Percentiles rank a stretch among this genome's conserved stretches.
phyloP scores from a whole-genome alignment of 805 yeast genomes.

The Sugiyamaella qingdaonensis region DNA sequence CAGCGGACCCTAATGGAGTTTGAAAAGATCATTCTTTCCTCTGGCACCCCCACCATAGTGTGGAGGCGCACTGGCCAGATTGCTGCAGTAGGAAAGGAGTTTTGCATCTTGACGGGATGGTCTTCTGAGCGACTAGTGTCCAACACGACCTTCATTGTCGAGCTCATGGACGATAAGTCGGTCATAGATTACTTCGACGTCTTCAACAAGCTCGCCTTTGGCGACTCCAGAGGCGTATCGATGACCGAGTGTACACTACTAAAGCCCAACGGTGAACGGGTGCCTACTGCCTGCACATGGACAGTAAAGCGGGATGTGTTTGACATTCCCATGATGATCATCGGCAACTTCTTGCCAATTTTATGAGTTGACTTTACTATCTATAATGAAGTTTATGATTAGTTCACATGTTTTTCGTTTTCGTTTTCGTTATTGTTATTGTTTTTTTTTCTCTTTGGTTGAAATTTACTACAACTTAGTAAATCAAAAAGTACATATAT shows the following conservation, averaged over 20 bases:
- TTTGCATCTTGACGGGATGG: constrained; percentile 65
- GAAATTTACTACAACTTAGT: not conserved
- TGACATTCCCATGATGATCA: constrained; percentile 78
- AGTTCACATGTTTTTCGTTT: not conserved
- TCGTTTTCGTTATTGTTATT: not conserved
- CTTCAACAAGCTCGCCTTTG: constrained; percentile 70
- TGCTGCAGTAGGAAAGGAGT: constrained; percentile 71
- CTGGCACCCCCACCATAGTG: constrained; percentile 74
- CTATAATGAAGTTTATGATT: no score
- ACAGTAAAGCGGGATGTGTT: constrained; percentile 79
- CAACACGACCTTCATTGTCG: constrained; percentile 66
- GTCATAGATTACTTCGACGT: constrained; percentile 67
- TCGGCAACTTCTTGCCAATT: constrained; percentile 50
- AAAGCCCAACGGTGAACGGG: constrained; percentile 36
- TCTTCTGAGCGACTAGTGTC: constrained; percentile 53
- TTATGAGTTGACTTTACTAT: not conserved
- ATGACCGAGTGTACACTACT: constrained; percentile 39
- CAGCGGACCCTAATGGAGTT: constrained; percentile 56
- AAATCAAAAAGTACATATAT: not conserved
- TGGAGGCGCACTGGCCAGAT: constrained; percentile 88
- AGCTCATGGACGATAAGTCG: constrained; percentile 75
- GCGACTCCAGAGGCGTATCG: constrained; percentile 41
- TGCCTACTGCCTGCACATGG: constrained; percentile 76
- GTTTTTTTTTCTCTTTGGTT: not conserved
- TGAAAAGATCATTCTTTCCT: constrained; percentile 46